phyloP scores from a whole-genome alignment of 352 stramenopile genomes.

The Phytophthora quininea region DNA sequence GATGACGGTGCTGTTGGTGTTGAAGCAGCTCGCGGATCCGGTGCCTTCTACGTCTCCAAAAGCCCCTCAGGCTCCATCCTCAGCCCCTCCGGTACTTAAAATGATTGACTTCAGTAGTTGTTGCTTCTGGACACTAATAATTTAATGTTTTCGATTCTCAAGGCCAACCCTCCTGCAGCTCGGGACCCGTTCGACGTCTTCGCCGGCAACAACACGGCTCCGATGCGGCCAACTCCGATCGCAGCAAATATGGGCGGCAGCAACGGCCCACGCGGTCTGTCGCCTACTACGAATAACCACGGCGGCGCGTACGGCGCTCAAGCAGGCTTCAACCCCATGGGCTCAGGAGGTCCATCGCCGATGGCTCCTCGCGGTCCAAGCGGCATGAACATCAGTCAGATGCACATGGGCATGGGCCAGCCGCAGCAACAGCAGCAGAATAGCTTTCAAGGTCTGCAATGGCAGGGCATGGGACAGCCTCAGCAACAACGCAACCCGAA shows the following conservation, averaged over 20 bases:
- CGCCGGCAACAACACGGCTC: conserved; percentile 33
- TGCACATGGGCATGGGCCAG: conserved; percentile 78
- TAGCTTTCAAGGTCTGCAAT: conserved; percentile 86
- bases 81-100: conserved; percentile 41
- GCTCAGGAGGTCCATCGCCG: conserved; percentile 37
- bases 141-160: conserved; percentile 14
- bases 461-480: conserved; percentile 78
- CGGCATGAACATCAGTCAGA: conserved; percentile 85
- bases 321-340: conserved; percentile 52
- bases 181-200: conserved; percentile 85
- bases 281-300: conserved; percentile 33
- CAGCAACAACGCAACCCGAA: conserved; percentile 70
- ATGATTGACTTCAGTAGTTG: background rate
- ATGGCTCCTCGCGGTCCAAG: conserved; percentile 57
- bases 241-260: conserved; percentile 28
- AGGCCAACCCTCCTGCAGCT: conserved; percentile 34
- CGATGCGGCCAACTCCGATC: conserved; percentile 46
- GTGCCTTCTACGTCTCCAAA: conserved; percentile 49
- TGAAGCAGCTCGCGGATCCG: conserved; percentile 59
- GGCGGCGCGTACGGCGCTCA: conserved; percentile 28
- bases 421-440: conserved; percentile 55
- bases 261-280: conserved; percentile 39
- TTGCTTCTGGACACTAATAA: background rate
- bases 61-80: conserved; percentile 41
- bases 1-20: conserved; percentile 10